These are phyloP conservation scores for Vigna mungo DNA, from an alignment of 306 rosid genomes.

Conservation along the genomic window DNA sequence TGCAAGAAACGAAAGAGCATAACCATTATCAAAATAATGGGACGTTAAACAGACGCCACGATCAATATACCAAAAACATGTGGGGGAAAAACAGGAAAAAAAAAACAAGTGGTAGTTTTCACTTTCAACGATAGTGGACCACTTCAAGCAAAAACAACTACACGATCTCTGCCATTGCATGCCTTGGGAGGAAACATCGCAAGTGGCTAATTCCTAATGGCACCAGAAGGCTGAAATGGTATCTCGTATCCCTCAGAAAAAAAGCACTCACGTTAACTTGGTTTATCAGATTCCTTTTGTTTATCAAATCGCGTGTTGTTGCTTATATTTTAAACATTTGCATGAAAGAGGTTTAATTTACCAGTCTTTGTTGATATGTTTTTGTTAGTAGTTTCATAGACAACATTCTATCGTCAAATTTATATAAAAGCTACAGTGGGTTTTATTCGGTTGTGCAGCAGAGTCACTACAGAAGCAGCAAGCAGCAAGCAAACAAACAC, in stretches of 20 bases:
- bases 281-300: neutral
- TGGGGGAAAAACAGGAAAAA: neutral
- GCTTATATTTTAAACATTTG: neutral
- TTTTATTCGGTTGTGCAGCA: neutral
- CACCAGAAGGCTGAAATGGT: neutral
- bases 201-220: slow-evolving; percentile 38
- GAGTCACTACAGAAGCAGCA: neutral
- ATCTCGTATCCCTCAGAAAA: slow-evolving; percentile 10
- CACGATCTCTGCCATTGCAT: slow-evolving; percentile 30
- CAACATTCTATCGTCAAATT: neutral
- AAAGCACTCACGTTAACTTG: neutral
- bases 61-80: neutral
- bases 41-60: slow-evolving; percentile 31
- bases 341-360: neutral
- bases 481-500: slow-evolving; percentile 7
- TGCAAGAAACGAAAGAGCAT: slow-evolving; percentile 28
- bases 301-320: no score
- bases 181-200: slow-evolving; percentile 30
- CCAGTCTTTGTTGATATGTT: neutral
- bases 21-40: slow-evolving; percentile 4
- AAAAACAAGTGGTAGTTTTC: neutral
- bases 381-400: neutral
- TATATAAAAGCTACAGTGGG: neutral
- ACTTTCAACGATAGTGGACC: slow-evolving; percentile 30
- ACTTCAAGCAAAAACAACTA: slow-evolving; percentile 1